Percentiles rank a stretch among this genome's conserved stretches.
Evolutionary conservation across 208 protist species (phyloP).

Genomic region (Crithidia bombi): DNA sequence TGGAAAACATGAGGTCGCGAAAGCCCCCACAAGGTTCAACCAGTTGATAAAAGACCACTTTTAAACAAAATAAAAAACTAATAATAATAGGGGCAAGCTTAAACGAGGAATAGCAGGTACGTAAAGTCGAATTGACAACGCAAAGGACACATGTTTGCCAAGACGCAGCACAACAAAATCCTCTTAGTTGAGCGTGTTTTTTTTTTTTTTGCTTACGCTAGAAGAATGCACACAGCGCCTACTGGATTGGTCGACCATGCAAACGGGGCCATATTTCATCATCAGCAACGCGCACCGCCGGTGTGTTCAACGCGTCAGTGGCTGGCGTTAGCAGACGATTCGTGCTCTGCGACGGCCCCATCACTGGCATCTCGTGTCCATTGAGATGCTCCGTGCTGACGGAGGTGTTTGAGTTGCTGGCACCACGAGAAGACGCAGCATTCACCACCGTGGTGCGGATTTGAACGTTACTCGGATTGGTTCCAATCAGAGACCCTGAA

Average conservation of each 20-base stretch:
- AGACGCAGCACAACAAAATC: neutral
- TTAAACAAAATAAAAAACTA: neutral
- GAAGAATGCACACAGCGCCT: too few species aligned
- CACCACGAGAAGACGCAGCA: slow-evolving; percentile 12
- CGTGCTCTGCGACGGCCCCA: slow-evolving; percentile 11
- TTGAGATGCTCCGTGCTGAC: slow-evolving; percentile 31
- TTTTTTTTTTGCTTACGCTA: too few species aligned
- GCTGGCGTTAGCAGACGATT: slow-evolving; percentile 28
- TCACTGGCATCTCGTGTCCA: neutral
- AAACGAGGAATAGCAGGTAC: neutral
- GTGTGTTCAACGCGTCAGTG: slow-evolving; percentile 29
- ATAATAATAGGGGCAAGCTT: neutral
- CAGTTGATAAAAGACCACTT: neutral
- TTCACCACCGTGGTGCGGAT: slow-evolving; percentile 17
- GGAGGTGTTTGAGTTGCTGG: slow-evolving; percentile 28
- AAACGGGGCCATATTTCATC: slow-evolving; percentile 28
- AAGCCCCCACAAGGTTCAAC: neutral
- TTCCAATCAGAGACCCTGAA: neutral
- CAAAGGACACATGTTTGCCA: too few species aligned
- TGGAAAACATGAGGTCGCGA: neutral
- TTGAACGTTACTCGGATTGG: slow-evolving; percentile 7
- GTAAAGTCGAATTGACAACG: neutral
- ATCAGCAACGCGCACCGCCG: slow-evolving; percentile 26
- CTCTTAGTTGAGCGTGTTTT: neutral
- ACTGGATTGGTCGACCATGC: slow-evolving; percentile 27